phyloP scores from a whole-genome alignment of 495 filamentous ascomycete species.

The Aspergillus funiculosus region DNA sequence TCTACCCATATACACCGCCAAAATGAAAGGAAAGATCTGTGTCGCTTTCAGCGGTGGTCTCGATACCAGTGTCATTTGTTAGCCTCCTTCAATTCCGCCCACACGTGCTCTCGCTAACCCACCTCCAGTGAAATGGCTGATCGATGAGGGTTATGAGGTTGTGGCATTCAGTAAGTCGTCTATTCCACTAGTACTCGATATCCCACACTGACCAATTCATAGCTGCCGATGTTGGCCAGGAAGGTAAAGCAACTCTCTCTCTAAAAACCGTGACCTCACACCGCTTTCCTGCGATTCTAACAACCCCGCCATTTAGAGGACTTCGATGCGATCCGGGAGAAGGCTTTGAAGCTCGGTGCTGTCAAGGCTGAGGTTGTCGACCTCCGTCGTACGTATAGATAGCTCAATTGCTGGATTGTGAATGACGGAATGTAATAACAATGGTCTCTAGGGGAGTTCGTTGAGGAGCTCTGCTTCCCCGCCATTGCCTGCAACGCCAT shows the following conservation, averaged over 20 bases:
- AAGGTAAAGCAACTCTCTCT: slow-evolving; percentile 31
- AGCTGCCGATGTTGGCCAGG: slow-evolving; percentile 61
- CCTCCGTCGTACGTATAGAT: slow-evolving; percentile 44
- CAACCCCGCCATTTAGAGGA: slow-evolving; percentile 41
- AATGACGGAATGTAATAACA: background rate
- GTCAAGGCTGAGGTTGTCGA: slow-evolving; percentile 41
- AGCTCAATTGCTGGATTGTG: background rate
- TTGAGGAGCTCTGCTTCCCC: slow-evolving; percentile 81
- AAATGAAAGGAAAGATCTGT: slow-evolving; percentile 29
- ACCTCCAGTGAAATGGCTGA: slow-evolving; percentile 52
- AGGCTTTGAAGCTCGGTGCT: slow-evolving; percentile 51
- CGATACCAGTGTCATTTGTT: slow-evolving; percentile 59
- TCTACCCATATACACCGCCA: slow-evolving; percentile 12
- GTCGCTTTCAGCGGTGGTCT: slow-evolving; percentile 49
- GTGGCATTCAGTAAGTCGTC: slow-evolving; percentile 53
- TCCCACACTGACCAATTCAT: slow-evolving; percentile 1
- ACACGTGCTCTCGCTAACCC: slow-evolving; percentile 11
- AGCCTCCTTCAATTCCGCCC: slow-evolving; percentile 16
- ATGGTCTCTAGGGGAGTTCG: slow-evolving; percentile 50
- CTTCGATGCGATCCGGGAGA: slow-evolving; percentile 57
- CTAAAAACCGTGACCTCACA: slow-evolving; percentile 1
- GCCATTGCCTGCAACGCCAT: slow-evolving; percentile 80
- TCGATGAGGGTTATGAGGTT: slow-evolving; percentile 64
- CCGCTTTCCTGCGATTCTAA: slow-evolving; percentile 9
- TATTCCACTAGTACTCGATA: background rate